Base-by-base conservation (phyloP, 768 basidiomycete genomes). In the Amanita polypyramis region DNA sequence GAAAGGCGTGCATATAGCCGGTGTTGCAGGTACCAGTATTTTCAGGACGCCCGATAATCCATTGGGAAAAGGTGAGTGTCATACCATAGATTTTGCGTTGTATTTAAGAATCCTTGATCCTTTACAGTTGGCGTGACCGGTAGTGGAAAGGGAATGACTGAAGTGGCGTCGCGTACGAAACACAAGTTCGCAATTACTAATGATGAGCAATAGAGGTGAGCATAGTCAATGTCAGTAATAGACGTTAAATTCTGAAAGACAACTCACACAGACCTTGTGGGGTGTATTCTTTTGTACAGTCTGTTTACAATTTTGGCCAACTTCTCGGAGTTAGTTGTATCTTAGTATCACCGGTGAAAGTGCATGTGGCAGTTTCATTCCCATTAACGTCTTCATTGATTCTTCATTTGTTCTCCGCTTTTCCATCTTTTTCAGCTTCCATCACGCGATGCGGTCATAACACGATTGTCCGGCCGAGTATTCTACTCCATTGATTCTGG, bases 41-140 rank as follows among this genome's bases (percentile, higher is more conserved):
- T 94, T 94, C 74, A 90, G 91, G 69, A 94, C 89, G 3, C 92
- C 92, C 10, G 91, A 92, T 55, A 92, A 93, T 60, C 91, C 91
- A 9, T 61, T 89, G 15, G 92, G 91, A 20, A 77, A 72, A 75
- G 91, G 91, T 86, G 56, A 38, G 76, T 60, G 50, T 64, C 55
- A 48, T 51, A 50, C 23, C 46, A 21, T 27, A 47, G 29, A 36
- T 23, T 30, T 47, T 45, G 9, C 19, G 12, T 12, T n/a, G 15
- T 34, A 36, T 43, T 40, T 45, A 40, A 50, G 38, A 51, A 34
- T 54, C 42, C 52, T 62, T 37, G 61, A 57, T 29, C 56, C 29
- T 32, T 58, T 27, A 43, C 53, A 92, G 90, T 93, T 45, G 90
- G 90, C n/a, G 90, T 93, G 34, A 91, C 89, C 17, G 86, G 87